A percentile compares a stretch with the other conserved stretches of the same genome.
Evolutionary conservation across 2,329 filamentous ascomycete species (phyloP).

Genomic region (Grosmannia clavigera): DNA sequence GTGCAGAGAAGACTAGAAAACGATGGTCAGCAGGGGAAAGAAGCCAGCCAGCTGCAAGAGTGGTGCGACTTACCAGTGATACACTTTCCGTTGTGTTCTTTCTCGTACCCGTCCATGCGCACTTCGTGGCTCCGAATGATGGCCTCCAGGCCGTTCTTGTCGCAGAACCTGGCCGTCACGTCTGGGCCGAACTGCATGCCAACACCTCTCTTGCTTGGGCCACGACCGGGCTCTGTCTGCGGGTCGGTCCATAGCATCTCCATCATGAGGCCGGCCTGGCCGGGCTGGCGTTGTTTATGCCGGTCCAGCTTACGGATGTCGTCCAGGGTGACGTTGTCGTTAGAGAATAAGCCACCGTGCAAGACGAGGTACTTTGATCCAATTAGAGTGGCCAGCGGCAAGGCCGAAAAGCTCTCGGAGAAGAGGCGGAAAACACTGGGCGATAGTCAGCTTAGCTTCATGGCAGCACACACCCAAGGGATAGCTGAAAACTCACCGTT

Average conservation of each 20-base stretch:
- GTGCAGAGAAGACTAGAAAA: conserved; percentile 75
- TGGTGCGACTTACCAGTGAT: conserved; percentile 58
- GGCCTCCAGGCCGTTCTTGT: conserved; percentile 86
- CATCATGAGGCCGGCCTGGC: conserved; percentile 96
- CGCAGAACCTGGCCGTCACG: conserved; percentile 91
- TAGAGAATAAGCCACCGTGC: conserved; percentile 90
- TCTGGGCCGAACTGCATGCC: conserved; percentile 95
- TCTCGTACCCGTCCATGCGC: conserved; percentile 97
- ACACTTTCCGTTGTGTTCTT: conserved; percentile 89
- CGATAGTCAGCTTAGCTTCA: neutral
- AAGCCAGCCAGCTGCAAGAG: neutral
- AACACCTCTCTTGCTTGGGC: conserved; percentile 92
- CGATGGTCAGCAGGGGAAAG: neutral
- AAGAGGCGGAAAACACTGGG: conserved; percentile 82
- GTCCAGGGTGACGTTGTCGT: conserved; percentile 82
- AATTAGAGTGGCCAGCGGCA: conserved; percentile 84
- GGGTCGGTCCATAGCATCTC: conserved; percentile 99
- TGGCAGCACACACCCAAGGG: neutral
- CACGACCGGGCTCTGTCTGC: conserved; percentile 71
- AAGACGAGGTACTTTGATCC: conserved; percentile 85
- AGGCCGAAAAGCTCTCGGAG: conserved; percentile 91
- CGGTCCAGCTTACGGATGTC: conserved; percentile 57
- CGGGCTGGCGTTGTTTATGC: conserved; percentile 38
- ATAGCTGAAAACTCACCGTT: conserved; percentile 35
- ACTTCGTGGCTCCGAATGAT: conserved; percentile 97